Conservation (phyloP, 2,329 filamentous ascomycete species). For the Aspergillus floridensis region DNA sequence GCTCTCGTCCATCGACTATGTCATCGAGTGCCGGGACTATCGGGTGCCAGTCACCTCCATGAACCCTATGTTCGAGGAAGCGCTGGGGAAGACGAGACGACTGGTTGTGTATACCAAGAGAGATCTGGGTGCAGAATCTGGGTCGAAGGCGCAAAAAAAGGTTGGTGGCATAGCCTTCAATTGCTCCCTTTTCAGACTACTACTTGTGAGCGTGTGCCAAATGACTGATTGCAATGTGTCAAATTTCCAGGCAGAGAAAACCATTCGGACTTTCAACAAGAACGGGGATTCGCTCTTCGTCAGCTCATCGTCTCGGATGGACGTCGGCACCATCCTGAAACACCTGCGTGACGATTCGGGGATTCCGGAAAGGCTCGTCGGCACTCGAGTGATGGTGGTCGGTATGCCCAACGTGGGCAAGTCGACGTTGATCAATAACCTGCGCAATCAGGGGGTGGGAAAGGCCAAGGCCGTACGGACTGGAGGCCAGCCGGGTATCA, state of each 20-base stretch:
- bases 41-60: constrained; percentile 83
- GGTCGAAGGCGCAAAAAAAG: constrained; percentile 37
- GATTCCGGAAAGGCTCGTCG: constrained; percentile 59
- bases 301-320: constrained; percentile 30
- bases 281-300: constrained; percentile 37
- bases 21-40: constrained; percentile 93
- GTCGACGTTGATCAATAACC: constrained; percentile 84
- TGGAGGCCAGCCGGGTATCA: constrained; percentile 84
- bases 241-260: constrained; percentile 29
- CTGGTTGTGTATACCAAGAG: constrained; percentile 89
- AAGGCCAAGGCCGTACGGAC: constrained; percentile 72
- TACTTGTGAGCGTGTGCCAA: too few species aligned
- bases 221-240: constrained; percentile 5
- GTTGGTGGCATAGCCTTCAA: constrained; percentile 30
- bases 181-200: background rate
- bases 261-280: constrained; percentile 34
- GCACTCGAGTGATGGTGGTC: constrained; percentile 81
- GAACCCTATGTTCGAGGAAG: constrained; percentile 83
- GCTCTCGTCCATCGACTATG: constrained; percentile 76
- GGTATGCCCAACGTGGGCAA: constrained; percentile 99
- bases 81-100: constrained; percentile 68
- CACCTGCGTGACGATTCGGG: constrained; percentile 31
- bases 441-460: constrained; percentile 67
- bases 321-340: constrained; percentile 33
- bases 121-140: constrained; percentile 62